These are phyloP conservation scores for Endotrypanum monterogeii DNA, from an alignment of 208 protist genomes.

Conservation along the genomic window DNA sequence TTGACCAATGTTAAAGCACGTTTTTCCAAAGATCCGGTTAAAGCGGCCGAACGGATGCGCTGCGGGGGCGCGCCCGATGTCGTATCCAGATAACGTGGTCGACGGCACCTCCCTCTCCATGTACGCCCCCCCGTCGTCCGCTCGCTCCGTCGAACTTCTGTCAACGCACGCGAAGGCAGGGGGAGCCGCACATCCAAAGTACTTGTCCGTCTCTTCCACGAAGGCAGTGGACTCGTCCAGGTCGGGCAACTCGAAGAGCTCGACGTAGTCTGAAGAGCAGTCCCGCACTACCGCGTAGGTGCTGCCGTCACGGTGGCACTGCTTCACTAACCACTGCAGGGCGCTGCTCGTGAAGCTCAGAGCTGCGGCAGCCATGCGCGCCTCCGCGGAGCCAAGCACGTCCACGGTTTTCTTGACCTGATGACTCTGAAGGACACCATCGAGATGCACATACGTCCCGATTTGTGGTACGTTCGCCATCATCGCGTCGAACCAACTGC, in stretches of 20 bases:
- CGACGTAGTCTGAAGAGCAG: conserved; percentile 51
- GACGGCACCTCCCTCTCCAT: neutral
- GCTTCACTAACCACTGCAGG: conserved; percentile 70
- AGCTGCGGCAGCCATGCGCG: conserved; percentile 67
- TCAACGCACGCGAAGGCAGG: neutral
- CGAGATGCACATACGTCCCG: conserved; percentile 78
- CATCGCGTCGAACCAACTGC: conserved; percentile 84
- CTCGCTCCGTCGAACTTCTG: neutral
- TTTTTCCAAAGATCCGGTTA: conserved; percentile 59
- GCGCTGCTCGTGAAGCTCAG: conserved; percentile 83
- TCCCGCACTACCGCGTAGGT: conserved; percentile 70
- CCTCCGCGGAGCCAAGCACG: conserved; percentile 63
- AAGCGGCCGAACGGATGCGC: conserved; percentile 24
- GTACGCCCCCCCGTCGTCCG: neutral
- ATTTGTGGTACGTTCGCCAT: conserved; percentile 81
- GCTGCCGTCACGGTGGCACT: conserved; percentile 63
- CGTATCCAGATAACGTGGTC: conserved; percentile 4
- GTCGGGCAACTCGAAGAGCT: conserved; percentile 70
- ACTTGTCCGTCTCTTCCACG: conserved; percentile 23
- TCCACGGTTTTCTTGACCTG: conserved; percentile 74
- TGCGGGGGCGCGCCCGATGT: conserved; percentile 1
- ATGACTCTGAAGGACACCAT: conserved; percentile 74
- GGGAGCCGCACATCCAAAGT: conserved; percentile 8
- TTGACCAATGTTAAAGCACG: conserved; percentile 74
- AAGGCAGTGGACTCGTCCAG: conserved; percentile 28